Evolutionary conservation across 305 asterid species (phyloP).

Genomic region (Galium porrigens): DNA sequence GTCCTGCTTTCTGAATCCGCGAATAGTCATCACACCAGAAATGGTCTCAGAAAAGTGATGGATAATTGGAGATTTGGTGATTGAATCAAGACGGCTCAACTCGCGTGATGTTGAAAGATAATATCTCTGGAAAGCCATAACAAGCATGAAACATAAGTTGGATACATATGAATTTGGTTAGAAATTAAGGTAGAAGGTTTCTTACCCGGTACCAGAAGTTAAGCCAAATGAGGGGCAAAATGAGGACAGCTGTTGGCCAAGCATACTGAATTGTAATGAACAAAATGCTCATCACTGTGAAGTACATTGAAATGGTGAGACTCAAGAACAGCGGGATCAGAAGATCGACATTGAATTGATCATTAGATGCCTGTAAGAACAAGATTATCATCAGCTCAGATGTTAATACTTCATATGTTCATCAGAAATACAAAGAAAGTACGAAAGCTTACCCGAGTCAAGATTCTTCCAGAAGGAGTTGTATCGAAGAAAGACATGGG

Average conservation of each 20-base stretch:
- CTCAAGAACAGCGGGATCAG: constrained; percentile 36
- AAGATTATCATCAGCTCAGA: not conserved
- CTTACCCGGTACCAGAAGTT: constrained; percentile 63
- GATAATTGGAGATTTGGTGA: constrained; percentile 60
- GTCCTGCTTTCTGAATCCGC: constrained; percentile 43
- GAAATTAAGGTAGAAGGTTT: not conserved
- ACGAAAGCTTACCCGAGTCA: constrained; percentile 39
- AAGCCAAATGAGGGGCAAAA: constrained; percentile 51
- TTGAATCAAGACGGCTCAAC: constrained; percentile 48
- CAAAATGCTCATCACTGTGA: constrained; percentile 32
- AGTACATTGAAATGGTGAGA: constrained; percentile 25
- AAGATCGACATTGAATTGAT: constrained; percentile 43
- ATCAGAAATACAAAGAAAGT: constrained; percentile 1
- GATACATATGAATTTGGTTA: not conserved
- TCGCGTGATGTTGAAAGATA: constrained; percentile 58
- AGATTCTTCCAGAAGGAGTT: constrained; percentile 68
- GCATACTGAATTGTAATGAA: constrained; percentile 42
- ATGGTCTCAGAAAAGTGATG: constrained; percentile 62
- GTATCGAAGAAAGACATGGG: constrained; percentile 84
- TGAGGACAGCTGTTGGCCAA: constrained; percentile 49
- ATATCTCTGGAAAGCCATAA: constrained; percentile 33
- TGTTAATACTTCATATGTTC: not conserved
- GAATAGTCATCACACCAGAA: constrained; percentile 53
- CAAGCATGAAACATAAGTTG: not conserved
- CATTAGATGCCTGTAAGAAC: constrained; percentile 43